Conservation (phyloP, 2,329 filamentous ascomycete species). For the Geoglossum cookeanum region DNA sequence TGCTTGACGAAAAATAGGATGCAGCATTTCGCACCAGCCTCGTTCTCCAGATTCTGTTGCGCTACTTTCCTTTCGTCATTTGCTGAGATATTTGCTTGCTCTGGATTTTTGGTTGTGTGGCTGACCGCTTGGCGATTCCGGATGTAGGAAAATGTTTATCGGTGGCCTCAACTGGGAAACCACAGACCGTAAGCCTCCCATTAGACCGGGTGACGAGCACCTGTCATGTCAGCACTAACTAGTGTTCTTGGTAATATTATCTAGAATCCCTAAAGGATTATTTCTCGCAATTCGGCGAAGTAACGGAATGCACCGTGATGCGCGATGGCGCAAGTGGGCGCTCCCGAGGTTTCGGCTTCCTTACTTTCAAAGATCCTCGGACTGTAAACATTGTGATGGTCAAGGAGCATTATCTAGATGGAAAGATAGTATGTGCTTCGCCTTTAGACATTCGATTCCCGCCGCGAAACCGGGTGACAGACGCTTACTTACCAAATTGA, state of each 20-base stretch:
- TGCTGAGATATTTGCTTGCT: background rate
- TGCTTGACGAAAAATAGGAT: background rate
- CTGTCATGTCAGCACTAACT: background rate
- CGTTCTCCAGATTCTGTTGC: background rate
- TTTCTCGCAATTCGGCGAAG: conserved; percentile 94
- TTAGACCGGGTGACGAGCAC: background rate
- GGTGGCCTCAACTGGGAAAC: conserved; percentile 98
- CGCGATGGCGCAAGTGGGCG: conserved; percentile 83
- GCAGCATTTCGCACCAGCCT: background rate
- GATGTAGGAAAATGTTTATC: conserved; percentile 92
- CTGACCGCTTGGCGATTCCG: conserved; percentile 9
- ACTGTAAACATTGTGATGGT: conserved; percentile 99
- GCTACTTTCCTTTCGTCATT: background rate
- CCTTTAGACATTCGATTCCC: conserved; percentile 7
- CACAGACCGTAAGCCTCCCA: conserved; percentile 61
- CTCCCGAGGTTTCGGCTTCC: conserved; percentile 88
- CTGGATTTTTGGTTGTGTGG: background rate
- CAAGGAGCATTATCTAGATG: conserved; percentile 94
- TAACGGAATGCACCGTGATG: conserved; percentile 98
- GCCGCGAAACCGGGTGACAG: background rate
- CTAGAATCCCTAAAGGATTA: conserved; percentile 91
- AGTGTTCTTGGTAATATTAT: background rate
- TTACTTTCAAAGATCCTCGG: conserved; percentile 95
- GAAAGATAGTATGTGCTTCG: conserved; percentile 66
- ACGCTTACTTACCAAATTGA: conserved; percentile 7